phyloP scores from a whole-genome alignment of 805 yeast genomes.

The Schwanniomyces sp. region DNA sequence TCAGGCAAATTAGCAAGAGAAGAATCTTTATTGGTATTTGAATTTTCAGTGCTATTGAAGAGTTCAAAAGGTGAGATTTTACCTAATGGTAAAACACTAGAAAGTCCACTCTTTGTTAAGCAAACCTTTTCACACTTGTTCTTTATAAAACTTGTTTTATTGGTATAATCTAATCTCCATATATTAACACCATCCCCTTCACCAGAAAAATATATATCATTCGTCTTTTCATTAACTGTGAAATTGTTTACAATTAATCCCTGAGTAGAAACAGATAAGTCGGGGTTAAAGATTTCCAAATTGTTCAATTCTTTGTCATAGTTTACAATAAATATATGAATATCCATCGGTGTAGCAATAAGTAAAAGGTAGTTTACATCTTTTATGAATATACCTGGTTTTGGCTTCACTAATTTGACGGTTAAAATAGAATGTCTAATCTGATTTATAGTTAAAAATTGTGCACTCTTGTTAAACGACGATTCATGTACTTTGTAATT shows the following conservation, averaged over 20 bases:
- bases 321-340: conserved; percentile 75
- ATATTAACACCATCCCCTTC: conserved; percentile 71
- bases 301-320: conserved; percentile 43
- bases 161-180: conserved; percentile 86
- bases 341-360: conserved; percentile 76
- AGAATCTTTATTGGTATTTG: conserved; percentile 10
- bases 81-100: conserved; percentile 36
- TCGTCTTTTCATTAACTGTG: conserved; percentile 57
- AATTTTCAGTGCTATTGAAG: conserved; percentile 16
- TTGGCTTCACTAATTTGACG: conserved; percentile 79
- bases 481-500: conserved; percentile 61
- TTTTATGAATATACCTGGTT: conserved; percentile 74
- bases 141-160: conserved; percentile 82
- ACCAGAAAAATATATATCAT: conserved; percentile 85
- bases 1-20: conserved; percentile 45
- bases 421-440: conserved; percentile 74
- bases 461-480: conserved; percentile 43
- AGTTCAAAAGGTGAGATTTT: conserved; percentile 34
- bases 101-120: conserved; percentile 62
- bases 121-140: conserved; percentile 83
- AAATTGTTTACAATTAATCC: conserved; percentile 74
- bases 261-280: conserved; percentile 73
- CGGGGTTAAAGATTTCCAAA: conserved; percentile 77
- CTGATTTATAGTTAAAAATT: conserved; percentile 80
- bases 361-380: conserved; percentile 71